Percentiles rank a stretch among this genome's conserved stretches.
These are phyloP conservation scores for Rubia tinctorum DNA, from an alignment of 305 asterid species.

Conservation along the genomic window DNA sequence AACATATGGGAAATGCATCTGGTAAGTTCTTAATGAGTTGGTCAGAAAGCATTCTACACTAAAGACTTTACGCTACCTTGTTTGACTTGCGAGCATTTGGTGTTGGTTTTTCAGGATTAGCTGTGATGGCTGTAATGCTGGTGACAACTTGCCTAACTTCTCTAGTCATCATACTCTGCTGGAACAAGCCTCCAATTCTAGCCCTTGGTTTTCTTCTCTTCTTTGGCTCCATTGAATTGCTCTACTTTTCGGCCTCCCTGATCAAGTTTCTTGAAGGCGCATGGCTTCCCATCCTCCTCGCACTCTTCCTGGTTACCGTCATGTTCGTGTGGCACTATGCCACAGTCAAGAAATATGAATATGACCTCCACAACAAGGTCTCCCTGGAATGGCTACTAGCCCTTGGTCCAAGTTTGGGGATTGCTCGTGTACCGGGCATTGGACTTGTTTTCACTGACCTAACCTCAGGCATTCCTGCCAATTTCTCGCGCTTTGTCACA, in stretches of 20 bases:
- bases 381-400: conserved; percentile 91
- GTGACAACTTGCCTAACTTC: conserved; percentile 97
- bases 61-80: background rate
- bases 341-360: conserved; percentile 75
- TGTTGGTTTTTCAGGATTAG: conserved; percentile 57
- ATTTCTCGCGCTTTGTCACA: conserved; percentile 89
- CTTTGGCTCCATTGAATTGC: conserved; percentile 83
- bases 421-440: conserved; percentile 90
- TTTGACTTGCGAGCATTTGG: background rate
- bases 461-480: conserved; percentile 94
- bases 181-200: conserved; percentile 83
- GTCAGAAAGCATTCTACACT: background rate
- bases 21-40: conserved; percentile 32
- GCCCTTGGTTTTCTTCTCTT: conserved; percentile 76
- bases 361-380: conserved; percentile 92
- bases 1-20: conserved; percentile 96
- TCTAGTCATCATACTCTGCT: conserved; percentile 81
- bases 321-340: conserved; percentile 98
- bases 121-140: conserved; percentile 96
- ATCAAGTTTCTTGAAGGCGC: conserved; percentile 96
- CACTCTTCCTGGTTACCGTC: conserved; percentile 82
- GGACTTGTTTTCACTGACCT: conserved; percentile 91
- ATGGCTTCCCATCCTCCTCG: conserved; percentile 96
- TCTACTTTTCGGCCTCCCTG: conserved; percentile 89
- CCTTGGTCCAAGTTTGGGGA: conserved; percentile 90